Percentiles rank a stretch among this genome's conserved stretches.
These are phyloP conservation scores for Juncus effusus DNA, from an alignment of 176 grass and related monocot species.

Conservation along the genomic window DNA sequence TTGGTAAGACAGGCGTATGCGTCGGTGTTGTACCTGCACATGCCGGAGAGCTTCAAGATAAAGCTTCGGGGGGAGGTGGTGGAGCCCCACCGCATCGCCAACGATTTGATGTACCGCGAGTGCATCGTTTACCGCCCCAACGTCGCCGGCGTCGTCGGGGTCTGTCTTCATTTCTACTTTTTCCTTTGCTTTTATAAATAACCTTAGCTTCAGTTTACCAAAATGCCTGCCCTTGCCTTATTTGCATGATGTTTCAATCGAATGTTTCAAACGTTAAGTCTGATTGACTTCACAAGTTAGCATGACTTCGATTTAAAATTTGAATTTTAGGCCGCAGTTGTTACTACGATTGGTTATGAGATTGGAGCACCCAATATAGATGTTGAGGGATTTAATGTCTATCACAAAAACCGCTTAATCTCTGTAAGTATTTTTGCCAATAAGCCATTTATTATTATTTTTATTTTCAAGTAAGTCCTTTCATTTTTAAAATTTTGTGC, in stretches of 20 bases:
- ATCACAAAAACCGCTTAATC: constrained; percentile 97
- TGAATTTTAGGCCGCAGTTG: constrained; percentile 45
- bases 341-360: constrained; percentile 89
- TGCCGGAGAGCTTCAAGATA: constrained; percentile 78
- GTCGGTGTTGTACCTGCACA: constrained; percentile 87
- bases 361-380: constrained; percentile 88
- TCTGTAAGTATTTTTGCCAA: constrained; percentile 38
- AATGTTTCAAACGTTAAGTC: too few species aligned
- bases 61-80: constrained; percentile 62
- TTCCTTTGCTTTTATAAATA: too few species aligned
- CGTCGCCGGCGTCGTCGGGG: constrained; percentile 54
- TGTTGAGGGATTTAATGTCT: constrained; percentile 93
- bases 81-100: constrained; percentile 62
- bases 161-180: constrained; percentile 18
- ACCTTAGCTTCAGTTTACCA: too few species aligned
- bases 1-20: constrained; percentile 63
- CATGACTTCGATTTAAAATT: too few species aligned
- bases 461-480: not conserved
- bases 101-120: constrained; percentile 86
- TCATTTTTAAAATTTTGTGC: not conserved
- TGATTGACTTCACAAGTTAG: too few species aligned
- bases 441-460: not conserved
- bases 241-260: too few species aligned
- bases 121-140: constrained; percentile 90
- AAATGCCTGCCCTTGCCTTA: constrained; percentile 1